Conservation (phyloP, 495 filamentous ascomycete genomes). For the Annulohypoxylon moriforme region DNA sequence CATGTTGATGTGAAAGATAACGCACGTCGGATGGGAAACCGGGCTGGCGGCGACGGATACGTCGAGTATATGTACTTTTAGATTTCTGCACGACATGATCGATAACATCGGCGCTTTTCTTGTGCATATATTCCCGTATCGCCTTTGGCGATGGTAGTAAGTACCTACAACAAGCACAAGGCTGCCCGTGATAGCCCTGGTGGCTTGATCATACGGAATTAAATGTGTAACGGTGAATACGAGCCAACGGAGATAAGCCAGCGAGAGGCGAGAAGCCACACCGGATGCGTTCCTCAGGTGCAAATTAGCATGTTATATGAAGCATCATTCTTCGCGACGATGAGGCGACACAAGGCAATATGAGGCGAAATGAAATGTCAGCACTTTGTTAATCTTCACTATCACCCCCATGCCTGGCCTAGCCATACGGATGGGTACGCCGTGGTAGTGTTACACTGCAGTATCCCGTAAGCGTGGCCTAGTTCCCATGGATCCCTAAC, state of each 20-base stretch:
- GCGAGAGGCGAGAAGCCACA: not conserved
- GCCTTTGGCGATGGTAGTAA: not conserved
- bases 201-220: conserved; percentile 1
- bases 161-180: not conserved
- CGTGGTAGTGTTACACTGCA: conserved; percentile 22
- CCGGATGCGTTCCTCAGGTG: not conserved
- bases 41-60: not conserved
- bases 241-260: not conserved
- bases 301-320: not conserved
- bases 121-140: not conserved
- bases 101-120: not conserved
- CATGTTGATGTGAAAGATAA: not conserved
- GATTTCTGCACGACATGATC: not conserved
- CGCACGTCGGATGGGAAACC: not conserved
- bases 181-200: not conserved
- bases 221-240: not conserved
- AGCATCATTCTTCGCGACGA: not conserved
- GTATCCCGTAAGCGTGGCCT: not conserved
- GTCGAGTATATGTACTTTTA: not conserved
- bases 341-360: no score
- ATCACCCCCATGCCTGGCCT: not conserved
- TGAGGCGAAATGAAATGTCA: not conserved
- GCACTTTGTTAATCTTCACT: conserved; percentile 3
- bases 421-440: not conserved
- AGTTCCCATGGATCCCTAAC: not conserved